Evolutionary conservation across 2,329 filamentous ascomycete genomes (phyloP), one percentile per base, ranked within the genome.

Genomic region (Thielaviopsis euricoi): DNA sequence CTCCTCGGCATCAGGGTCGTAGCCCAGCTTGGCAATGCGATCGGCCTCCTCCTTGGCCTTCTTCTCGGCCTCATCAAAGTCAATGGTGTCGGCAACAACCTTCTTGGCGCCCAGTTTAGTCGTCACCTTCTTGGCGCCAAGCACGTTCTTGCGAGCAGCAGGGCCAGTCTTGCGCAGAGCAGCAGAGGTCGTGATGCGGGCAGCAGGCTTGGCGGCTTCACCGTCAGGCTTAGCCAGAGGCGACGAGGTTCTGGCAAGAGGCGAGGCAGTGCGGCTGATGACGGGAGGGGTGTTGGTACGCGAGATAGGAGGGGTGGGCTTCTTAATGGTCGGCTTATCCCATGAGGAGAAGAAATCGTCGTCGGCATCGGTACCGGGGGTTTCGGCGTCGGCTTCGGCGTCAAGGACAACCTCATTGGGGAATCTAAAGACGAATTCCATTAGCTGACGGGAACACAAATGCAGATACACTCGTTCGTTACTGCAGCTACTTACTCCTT

Each of bases 261-360:
- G 91, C n/a, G 91, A 96, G 4, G 82, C 80, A 12, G 86, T 90
- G 64, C 90, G 85, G 65, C 85, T 85, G 64, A 87, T 78, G 12
- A 87, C 81, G 3, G 87, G 85, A 15, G 91, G 91, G 2, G 93
- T 97, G 55, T 82, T 84, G 50, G 88, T 93, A 67, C 93, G 85
- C 43, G 91, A 96, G 50, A 93, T 80, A 17, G 93, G 91, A 64
- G 95, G 95, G 63, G 89, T 96, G 40, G 91, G 91, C 65, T 89
- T 84, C 78, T 97, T 98, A 73, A 98, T 94, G 4, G 89, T 81
- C 22, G 93, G 93, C 74, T 97, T 96, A 68, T 97, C 93, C 93
- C 91, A 98, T 0, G 89, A 96, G 10, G 91, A 95, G 73, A 98
- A 98, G 77, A 98, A 98, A 69, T 97, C 93, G 67, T 96, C 90